Evolutionary conservation across 1,139 yeast species (phyloP), one percentile per base, ranked within the genome.

Genomic region (Meyerozyma guilliermondii): DNA sequence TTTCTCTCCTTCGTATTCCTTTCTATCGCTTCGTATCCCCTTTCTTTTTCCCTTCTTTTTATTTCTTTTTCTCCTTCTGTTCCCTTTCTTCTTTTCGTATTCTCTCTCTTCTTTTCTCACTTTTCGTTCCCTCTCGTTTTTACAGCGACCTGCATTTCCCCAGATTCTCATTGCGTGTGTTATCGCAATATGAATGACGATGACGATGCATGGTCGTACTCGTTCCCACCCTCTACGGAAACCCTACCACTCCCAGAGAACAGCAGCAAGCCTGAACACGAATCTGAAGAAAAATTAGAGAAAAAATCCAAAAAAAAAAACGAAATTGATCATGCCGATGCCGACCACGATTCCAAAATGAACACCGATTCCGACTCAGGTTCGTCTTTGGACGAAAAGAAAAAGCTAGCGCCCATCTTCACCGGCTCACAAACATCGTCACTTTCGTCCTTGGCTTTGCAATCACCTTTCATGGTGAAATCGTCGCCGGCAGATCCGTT

Each of bases 401-500:
- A 33, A 13, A 33, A 33, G 24, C 2, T 9, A 18, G n/a, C 36
- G 9, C 13, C 23, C 10, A 9, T 33, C 4, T 10, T 17, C 16
- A 6, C 36, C 2, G 36, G 24, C 9, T 33, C 36, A 5, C 36
- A 33, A 2, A 23, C 23, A 10, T 55, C 63, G 10, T 58, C 66
- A 8, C 43, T 53, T 20, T 59, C 70, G 1, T 56, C 71, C 3
- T 43, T 54, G 11, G 58, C 68, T 4, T 53, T 71, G 13, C 72
- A 66, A 45, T 63, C 73, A 4, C 67, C 73, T 9, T 66, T 68
- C 43, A 42, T 63, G 37, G 60, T 56, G 36, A 79, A 79, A 50
- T 65, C 82, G 3, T 58, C 71, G 0, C 84, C 84, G 0, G 84
- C 85, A 0, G 66, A 74, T 46, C 85, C 87, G 0, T 74, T 69